phyloP scores from a whole-genome alignment of 148 eudicot species.

The Selenicereus undatus region DNA sequence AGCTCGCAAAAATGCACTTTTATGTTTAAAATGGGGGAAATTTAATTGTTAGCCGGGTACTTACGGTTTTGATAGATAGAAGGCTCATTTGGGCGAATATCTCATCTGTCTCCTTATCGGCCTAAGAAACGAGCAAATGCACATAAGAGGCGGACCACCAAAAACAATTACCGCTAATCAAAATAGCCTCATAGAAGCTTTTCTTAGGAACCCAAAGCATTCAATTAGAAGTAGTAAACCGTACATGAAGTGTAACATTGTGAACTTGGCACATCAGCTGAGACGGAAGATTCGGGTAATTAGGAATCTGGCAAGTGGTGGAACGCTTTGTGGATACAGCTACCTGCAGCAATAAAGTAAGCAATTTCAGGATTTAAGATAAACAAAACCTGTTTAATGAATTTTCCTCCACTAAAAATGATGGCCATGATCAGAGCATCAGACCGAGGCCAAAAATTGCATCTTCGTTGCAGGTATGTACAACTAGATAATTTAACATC shows the following conservation, averaged over 20 bases:
- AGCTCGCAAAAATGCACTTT: background rate
- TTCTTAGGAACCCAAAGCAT: too few relatives aligned
- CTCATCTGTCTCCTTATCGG: conserved; percentile 95
- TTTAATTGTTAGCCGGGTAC: conserved; percentile 6
- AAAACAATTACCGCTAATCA: background rate
- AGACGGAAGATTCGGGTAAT: conserved; percentile 85
- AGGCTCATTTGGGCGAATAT: conserved; percentile 98
- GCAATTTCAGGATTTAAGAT: background rate
- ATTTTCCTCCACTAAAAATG: too few relatives aligned
- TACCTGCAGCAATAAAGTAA: conserved; percentile 45
- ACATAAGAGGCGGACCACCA: background rate
- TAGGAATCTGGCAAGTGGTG: conserved; percentile 85
- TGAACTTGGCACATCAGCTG: conserved; percentile 91
- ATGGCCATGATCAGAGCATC: too few relatives aligned
- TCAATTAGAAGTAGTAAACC: background rate
- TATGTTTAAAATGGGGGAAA: background rate
- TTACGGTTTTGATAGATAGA: conserved; percentile 81
- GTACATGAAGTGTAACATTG: conserved; percentile 80
- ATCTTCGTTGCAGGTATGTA: background rate
- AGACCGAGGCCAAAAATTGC: background rate
- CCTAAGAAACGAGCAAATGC: conserved; percentile 37
- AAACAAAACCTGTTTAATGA: background rate
- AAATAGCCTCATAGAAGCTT: background rate
- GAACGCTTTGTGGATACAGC: conserved; percentile 80
- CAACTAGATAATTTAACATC: too few relatives aligned